Evolutionary conservation across 2,329 filamentous ascomycete species (phyloP).

Genomic region (Aspergillus ochraceoroseus): DNA sequence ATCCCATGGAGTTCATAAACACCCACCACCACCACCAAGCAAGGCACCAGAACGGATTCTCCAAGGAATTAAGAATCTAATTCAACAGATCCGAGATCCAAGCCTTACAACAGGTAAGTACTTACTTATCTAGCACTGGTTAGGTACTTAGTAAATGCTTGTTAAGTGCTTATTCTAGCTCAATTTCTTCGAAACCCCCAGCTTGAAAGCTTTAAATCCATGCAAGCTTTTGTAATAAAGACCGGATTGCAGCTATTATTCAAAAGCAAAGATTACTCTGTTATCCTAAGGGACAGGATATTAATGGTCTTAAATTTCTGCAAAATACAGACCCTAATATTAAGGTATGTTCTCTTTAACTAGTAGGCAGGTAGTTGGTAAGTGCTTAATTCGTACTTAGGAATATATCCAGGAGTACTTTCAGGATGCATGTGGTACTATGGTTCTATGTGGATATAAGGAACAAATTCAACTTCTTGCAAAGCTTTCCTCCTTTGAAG

Average conservation of each 20-base stretch:
- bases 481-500: conserved; percentile 5
- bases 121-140: no score
- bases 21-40: conserved; percentile 14
- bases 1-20: conserved; percentile 13
- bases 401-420: conserved; percentile 10
- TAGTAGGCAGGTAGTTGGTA: neutral
- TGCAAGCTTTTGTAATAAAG: conserved; percentile 8
- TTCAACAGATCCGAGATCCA: conserved; percentile 6
- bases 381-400: conserved; percentile 3
- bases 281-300: conserved; percentile 9
- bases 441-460: conserved; percentile 9
- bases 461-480: conserved; percentile 8
- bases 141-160: conserved; percentile 6
- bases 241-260: conserved; percentile 10
- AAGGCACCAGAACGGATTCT: conserved; percentile 11
- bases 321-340: neutral
- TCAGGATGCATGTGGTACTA: conserved; percentile 6
- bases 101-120: conserved; percentile 8
- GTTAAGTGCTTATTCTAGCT: conserved; percentile 3
- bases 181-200: conserved; percentile 13
- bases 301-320: conserved; percentile 8
- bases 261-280: conserved; percentile 9
- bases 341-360: conserved; percentile 4
- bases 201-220: conserved; percentile 12
- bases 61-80: conserved; percentile 3